phyloP scores from a whole-genome alignment of 352 stramenopile genomes.

The Globisporangium abappressorium region DNA sequence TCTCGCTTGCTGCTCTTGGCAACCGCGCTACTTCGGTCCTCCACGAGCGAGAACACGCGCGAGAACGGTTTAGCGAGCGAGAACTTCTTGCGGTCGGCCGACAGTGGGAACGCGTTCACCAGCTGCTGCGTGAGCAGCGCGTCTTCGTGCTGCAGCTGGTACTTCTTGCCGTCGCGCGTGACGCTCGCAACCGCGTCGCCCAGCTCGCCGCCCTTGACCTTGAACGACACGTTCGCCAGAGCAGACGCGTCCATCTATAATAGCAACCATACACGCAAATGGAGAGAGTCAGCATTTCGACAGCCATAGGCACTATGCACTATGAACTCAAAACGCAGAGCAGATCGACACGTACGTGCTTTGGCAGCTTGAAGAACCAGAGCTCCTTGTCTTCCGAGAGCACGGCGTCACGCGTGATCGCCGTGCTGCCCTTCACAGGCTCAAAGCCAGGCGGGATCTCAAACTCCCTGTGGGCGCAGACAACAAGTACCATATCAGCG shows the following conservation, averaged over 20 bases:
- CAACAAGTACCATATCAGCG: constrained; percentile 3
- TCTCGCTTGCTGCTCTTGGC: constrained; percentile 19
- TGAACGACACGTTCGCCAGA: constrained; percentile 67
- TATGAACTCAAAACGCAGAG: neutral
- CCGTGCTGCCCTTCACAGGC: constrained; percentile 50
- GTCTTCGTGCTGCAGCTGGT: constrained; percentile 58
- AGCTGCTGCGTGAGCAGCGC: constrained; percentile 65
- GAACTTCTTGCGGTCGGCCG: constrained; percentile 55
- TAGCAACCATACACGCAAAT: constrained; percentile 1
- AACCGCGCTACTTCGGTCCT: constrained; percentile 27
- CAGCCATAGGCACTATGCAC: neutral
- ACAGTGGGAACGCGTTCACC: constrained; percentile 67
- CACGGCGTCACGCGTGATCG: constrained; percentile 58
- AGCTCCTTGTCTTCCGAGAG: constrained; percentile 74
- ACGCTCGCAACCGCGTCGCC: constrained; percentile 47
- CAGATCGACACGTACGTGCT: constrained; percentile 47
- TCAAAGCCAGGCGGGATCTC: constrained; percentile 76
- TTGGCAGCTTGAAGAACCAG: constrained; percentile 86
- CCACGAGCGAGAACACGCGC: constrained; percentile 69
- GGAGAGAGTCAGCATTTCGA: neutral
- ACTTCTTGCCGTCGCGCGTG: constrained; percentile 44
- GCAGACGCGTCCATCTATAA: constrained; percentile 62
- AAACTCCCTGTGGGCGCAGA: constrained; percentile 53
- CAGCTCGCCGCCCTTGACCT: constrained; percentile 33
- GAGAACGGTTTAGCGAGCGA: constrained; percentile 72